Evolutionary conservation across 768 basidiomycete species (phyloP).

Genomic region (Polyporus arcularius): DNA sequence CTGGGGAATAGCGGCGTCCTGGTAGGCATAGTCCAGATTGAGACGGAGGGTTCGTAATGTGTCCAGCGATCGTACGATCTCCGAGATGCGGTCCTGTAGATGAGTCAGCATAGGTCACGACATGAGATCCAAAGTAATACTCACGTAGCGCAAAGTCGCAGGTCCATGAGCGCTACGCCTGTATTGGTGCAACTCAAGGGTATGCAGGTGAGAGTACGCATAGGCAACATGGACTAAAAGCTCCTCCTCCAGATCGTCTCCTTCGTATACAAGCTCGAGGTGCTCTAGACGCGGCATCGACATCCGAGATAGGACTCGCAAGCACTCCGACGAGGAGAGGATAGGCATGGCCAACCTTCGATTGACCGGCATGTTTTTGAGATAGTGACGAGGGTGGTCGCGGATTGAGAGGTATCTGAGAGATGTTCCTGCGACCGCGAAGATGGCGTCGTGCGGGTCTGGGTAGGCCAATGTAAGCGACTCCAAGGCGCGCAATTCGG

Average conservation of each 20-base stretch:
- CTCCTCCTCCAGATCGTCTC: background rate
- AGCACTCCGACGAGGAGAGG: background rate
- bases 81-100: too few species aligned
- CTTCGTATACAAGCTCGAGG: background rate
- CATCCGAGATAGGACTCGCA: background rate
- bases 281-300: background rate
- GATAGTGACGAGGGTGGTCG: background rate
- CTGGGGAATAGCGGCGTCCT: too few species aligned
- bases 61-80: too few species aligned
- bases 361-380: background rate
- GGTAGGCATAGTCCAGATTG: too few species aligned
- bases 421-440: background rate
- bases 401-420: background rate
- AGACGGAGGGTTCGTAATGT: too few species aligned
- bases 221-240: background rate
- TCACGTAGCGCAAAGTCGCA: too few species aligned
- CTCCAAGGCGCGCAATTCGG: background rate
- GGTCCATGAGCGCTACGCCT: too few species aligned
- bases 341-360: background rate
- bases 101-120: too few species aligned
- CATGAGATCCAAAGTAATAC: too few species aligned
- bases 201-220: background rate
- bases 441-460: background rate
- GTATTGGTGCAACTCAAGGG: slow-evolving; percentile 1
- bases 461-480: background rate